phyloP scores from a whole-genome alignment of 1,284 basidiomycete genomes.

The Apiotrichum montevideense region DNA sequence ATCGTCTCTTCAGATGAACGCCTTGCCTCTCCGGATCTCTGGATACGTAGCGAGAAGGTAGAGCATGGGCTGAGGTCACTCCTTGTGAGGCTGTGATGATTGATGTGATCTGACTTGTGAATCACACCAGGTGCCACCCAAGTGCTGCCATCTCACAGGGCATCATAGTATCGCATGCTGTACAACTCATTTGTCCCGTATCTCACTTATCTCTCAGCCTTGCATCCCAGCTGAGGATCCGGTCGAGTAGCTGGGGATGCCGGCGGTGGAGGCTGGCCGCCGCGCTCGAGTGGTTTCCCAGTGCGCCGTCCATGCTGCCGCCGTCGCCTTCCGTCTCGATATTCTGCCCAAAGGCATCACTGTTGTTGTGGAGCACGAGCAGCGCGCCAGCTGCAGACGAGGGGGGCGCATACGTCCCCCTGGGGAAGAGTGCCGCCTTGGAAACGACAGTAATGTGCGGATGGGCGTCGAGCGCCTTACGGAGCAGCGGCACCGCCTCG shows the following conservation, averaged over 20 bases:
- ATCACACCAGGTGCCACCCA: too few relatives aligned
- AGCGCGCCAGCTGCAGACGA: not conserved
- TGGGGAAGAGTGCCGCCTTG: conserved; percentile 16
- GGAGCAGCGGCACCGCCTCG: not conserved
- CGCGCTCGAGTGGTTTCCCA: conserved; percentile 18
- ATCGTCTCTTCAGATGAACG: too few relatives aligned
- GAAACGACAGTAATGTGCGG: conserved; percentile 9
- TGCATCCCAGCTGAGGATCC: not conserved
- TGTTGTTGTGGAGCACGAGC: conserved; percentile 30
- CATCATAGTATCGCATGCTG: too few relatives aligned
- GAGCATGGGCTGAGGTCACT: too few relatives aligned
- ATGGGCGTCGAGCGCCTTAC: not conserved
- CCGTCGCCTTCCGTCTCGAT: conserved; percentile 22
- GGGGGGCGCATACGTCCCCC: conserved; percentile 1
- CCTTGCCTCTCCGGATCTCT: too few relatives aligned
- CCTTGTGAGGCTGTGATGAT: too few relatives aligned
- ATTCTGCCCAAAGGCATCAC: conserved; percentile 32
- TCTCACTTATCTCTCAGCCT: not conserved
- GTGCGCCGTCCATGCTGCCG: conserved; percentile 21
- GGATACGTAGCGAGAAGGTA: too few relatives aligned
- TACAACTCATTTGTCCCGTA: too few relatives aligned
- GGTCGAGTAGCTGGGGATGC: not conserved
- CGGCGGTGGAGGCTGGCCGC: conserved; percentile 16
- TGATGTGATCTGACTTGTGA: too few relatives aligned
- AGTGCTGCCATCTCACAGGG: too few relatives aligned